Evolutionary conservation across 2,329 filamentous ascomycete species (phyloP).

Genomic region (Ambrosiella beaveri): DNA sequence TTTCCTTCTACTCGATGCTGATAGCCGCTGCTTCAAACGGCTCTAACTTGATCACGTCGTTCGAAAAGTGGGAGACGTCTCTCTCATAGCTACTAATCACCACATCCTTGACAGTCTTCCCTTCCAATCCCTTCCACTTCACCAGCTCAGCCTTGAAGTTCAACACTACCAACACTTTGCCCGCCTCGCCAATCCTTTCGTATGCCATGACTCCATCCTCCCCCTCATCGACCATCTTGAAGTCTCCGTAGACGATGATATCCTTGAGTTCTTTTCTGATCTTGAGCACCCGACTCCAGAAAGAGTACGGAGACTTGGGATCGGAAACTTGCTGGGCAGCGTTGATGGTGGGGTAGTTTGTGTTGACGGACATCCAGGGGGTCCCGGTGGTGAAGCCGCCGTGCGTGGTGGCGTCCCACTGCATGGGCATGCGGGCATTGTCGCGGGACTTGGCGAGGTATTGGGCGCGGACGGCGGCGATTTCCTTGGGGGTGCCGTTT

Average conservation of each 20-base stretch:
- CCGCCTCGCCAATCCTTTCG: conserved; percentile 19
- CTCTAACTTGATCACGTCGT: conserved; percentile 18
- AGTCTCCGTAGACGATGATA: conserved; percentile 49
- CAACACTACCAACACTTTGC: conserved; percentile 22
- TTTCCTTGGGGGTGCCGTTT: conserved; percentile 22
- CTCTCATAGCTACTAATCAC: conserved; percentile 20
- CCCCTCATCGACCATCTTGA: conserved; percentile 15
- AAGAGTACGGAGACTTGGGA: conserved; percentile 36
- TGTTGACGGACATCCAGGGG: conserved; percentile 57
- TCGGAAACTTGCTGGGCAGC: conserved; percentile 35
- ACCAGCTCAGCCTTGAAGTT: conserved; percentile 23
- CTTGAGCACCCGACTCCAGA: conserved; percentile 42
- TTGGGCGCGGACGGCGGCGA: conserved; percentile 23
- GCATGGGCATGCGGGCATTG: conserved; percentile 54
- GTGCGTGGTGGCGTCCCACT: conserved; percentile 45
- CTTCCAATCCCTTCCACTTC: conserved; percentile 16
- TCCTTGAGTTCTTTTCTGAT: conserved; percentile 43
- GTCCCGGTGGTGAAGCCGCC: conserved; percentile 48
- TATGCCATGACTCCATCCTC: conserved; percentile 25
- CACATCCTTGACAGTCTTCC: conserved; percentile 14
- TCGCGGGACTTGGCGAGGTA: conserved; percentile 46
- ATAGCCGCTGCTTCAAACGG: conserved; percentile 23
- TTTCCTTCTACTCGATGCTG: conserved; percentile 16
- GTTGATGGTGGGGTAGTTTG: conserved; percentile 45
- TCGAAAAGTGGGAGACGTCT: conserved; percentile 17